Evolutionary conservation across 257 asterid species (phyloP).

Genomic region (Solanum etuberosum): DNA sequence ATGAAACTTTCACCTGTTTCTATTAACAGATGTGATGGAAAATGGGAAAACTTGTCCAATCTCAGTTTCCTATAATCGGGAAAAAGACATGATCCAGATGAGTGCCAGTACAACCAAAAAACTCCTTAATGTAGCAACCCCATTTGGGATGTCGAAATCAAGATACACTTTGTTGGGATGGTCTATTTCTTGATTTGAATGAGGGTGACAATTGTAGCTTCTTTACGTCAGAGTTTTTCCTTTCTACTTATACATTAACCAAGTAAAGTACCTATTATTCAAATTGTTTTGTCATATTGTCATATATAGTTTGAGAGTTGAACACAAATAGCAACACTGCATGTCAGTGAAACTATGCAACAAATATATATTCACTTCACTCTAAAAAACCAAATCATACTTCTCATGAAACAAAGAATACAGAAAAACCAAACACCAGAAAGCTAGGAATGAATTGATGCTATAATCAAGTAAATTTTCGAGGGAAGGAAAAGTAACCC

Average conservation of each 20-base stretch:
- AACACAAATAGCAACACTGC: neutral
- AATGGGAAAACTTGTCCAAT: neutral
- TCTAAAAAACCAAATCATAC: neutral
- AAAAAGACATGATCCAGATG: neutral
- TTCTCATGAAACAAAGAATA: neutral
- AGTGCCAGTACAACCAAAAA: too few relatives aligned
- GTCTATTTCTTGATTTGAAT: neutral
- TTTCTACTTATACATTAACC: too few relatives aligned
- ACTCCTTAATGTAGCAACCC: neutral
- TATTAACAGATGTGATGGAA: neutral
- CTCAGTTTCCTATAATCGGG: neutral
- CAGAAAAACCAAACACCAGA: neutral
- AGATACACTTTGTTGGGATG: neutral
- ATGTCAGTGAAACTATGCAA: neutral
- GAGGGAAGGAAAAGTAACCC: neutral
- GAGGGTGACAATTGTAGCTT: too few relatives aligned
- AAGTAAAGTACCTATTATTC: too few relatives aligned
- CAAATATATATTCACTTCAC: neutral
- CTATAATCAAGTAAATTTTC: neutral
- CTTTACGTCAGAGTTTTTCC: too few relatives aligned
- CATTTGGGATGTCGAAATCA: neutral
- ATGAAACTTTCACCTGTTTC: too few relatives aligned
- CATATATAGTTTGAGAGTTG: neutral
- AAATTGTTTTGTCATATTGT: neutral
- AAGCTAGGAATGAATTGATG: neutral